phyloP scores from a whole-genome alignment of 805 yeast genomes.

The Myxozyma monticola region DNA sequence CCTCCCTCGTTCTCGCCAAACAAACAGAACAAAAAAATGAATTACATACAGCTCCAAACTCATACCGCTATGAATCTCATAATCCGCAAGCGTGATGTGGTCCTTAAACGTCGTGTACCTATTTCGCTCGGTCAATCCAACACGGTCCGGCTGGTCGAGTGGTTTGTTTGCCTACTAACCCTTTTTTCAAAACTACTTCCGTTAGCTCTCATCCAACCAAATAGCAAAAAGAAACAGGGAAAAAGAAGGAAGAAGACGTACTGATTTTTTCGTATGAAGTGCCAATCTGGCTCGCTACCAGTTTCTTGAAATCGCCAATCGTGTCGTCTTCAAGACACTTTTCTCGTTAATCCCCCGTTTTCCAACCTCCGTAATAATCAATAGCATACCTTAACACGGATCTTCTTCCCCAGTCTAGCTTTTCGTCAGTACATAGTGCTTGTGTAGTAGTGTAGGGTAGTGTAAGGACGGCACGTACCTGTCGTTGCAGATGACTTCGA shows the following conservation, averaged over 20 bases:
- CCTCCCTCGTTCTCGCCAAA: too few species aligned
- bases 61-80: slow-evolving; percentile 88
- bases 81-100: slow-evolving; percentile 89
- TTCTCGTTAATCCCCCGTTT: neutral
- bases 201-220: neutral
- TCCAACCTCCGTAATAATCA: neutral
- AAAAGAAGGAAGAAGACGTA: slow-evolving; percentile 24
- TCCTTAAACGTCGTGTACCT: slow-evolving; percentile 74
- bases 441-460: too few species aligned
- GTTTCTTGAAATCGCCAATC: slow-evolving; percentile 85
- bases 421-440: slow-evolving; percentile 8
- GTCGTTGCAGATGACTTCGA: slow-evolving; percentile 72
- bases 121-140: neutral
- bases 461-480: slow-evolving; percentile 47
- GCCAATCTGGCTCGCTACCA: slow-evolving; percentile 80
- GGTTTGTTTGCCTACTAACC: slow-evolving; percentile 41
- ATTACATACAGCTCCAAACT: slow-evolving; percentile 71
- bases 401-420: slow-evolving; percentile 75
- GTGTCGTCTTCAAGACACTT: slow-evolving; percentile 78
- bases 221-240: neutral
- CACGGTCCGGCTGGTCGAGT: neutral
- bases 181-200: slow-evolving; percentile 68
- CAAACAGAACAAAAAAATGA: too few species aligned
- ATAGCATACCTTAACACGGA: slow-evolving; percentile 60
- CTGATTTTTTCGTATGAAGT: slow-evolving; percentile 57